phyloP scores from a whole-genome alignment of 768 basidiomycete species.

The Phanerodontia chrysosporium region DNA sequence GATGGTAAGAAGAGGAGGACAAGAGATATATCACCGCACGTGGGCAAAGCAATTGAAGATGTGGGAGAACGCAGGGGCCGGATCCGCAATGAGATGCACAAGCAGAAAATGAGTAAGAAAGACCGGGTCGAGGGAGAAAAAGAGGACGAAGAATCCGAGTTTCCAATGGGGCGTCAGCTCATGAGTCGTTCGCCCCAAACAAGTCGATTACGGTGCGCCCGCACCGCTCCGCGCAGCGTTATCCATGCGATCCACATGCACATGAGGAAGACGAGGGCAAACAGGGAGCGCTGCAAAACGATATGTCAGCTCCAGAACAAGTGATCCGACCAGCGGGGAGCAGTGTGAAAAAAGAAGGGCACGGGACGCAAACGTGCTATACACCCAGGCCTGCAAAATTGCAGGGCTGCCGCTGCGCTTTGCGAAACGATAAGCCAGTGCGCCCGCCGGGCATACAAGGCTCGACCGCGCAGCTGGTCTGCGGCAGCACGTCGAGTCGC shows the following conservation, averaged over 20 bases:
- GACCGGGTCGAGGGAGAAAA: not conserved
- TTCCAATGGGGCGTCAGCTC: constrained; percentile 35
- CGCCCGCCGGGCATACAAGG: too few species aligned
- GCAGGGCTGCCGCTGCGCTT: not conserved
- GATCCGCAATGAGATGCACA: not conserved
- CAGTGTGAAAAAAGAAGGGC: not conserved
- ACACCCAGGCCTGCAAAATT: not conserved
- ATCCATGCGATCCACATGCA: constrained; percentile 61
- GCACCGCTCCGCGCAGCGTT: constrained; percentile 60
- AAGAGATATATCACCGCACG: not conserved
- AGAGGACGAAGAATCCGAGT: not conserved
- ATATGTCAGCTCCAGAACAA: not conserved
- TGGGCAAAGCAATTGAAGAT: not conserved
- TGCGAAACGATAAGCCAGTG: not conserved
- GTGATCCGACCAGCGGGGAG: not conserved
- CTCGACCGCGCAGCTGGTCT: too few species aligned
- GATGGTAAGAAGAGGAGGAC: not conserved
- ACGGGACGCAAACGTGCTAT: not conserved
- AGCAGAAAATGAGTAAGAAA: not conserved
- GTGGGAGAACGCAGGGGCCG: not conserved
- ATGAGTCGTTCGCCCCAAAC: constrained; percentile 80
- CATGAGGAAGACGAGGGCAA: constrained; percentile 51
- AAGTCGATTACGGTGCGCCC: constrained; percentile 69
- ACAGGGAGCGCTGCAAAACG: constrained; percentile 33
- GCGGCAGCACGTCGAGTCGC: too few species aligned